A percentile compares a stretch with the other conserved stretches of the same genome.
phyloP scores from a whole-genome alignment of 2,329 filamentous ascomycete genomes.

The Aspergillus sp. region DNA sequence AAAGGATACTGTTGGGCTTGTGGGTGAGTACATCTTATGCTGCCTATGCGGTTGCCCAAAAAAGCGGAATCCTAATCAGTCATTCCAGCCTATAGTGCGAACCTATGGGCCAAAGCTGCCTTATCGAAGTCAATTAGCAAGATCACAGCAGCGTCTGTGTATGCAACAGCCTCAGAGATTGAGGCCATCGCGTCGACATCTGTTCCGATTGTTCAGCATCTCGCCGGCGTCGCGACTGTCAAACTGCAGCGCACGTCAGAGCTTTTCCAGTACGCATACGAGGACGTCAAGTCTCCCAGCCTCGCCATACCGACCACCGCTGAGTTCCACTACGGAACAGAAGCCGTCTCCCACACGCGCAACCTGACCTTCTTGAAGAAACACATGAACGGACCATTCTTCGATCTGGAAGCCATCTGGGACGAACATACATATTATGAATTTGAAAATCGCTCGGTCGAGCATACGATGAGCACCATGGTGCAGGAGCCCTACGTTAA shows the following conservation, averaged over 20 bases:
- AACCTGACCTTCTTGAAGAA: constrained; percentile 64
- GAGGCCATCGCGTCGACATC: neutral
- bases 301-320: constrained; percentile 50
- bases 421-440: constrained; percentile 71
- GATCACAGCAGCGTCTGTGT: constrained; percentile 3
- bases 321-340: constrained; percentile 52
- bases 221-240: neutral
- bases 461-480: constrained; percentile 73
- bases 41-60: too few species aligned
- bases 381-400: constrained; percentile 60
- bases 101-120: constrained; percentile 1
- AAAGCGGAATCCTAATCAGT: neutral
- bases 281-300: constrained; percentile 36
- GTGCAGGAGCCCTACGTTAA: constrained; percentile 74
- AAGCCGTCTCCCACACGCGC: constrained; percentile 63
- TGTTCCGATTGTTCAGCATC: constrained; percentile 1
- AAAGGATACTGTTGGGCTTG: neutral
- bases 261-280: constrained; percentile 41
- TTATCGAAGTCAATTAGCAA: neutral
- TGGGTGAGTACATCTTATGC: neutral
- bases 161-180: neutral
- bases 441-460: constrained; percentile 64
- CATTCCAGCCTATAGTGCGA: neutral
- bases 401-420: constrained; percentile 73
- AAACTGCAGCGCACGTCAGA: neutral